Conservation (phyloP, 805 yeast genomes). For the Spathaspora gorwiae region DNA sequence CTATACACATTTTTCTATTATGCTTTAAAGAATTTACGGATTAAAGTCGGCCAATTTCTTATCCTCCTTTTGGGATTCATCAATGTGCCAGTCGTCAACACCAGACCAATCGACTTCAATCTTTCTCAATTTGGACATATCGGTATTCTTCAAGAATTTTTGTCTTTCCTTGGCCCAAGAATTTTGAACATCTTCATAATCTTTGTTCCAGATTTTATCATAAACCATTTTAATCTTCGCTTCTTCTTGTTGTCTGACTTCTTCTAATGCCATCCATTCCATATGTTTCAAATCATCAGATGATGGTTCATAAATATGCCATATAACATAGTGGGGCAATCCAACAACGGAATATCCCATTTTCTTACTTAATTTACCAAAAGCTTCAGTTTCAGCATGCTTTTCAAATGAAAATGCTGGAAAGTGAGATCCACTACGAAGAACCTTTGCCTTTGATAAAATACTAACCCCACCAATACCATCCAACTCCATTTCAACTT, state of each 20-base stretch:
- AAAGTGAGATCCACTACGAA: slow-evolving; percentile 85
- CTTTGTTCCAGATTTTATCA: slow-evolving; percentile 68
- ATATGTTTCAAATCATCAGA: slow-evolving; percentile 78
- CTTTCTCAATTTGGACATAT: slow-evolving; percentile 45
- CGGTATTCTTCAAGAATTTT: slow-evolving; percentile 73
- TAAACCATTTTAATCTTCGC: slow-evolving; percentile 60
- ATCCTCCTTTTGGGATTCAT: slow-evolving; percentile 20
- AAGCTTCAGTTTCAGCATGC: slow-evolving; percentile 97
- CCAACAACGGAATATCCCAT: slow-evolving; percentile 89
- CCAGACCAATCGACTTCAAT: slow-evolving; percentile 70
- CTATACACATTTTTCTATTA: neutral
- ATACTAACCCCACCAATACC: slow-evolving; percentile 98
- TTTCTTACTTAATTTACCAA: slow-evolving; percentile 80
- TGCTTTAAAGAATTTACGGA: slow-evolving; percentile 16
- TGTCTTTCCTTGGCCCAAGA: slow-evolving; percentile 72
- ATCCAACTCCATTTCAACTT: slow-evolving; percentile 87
- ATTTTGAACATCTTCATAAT: slow-evolving; percentile 69
- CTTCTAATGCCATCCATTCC: slow-evolving; percentile 88
- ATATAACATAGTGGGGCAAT: slow-evolving; percentile 88
- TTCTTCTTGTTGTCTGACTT: slow-evolving; percentile 58
- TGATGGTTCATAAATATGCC: slow-evolving; percentile 97
- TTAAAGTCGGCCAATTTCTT: slow-evolving; percentile 39
- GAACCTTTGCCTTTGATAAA: slow-evolving; percentile 79
- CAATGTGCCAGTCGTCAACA: slow-evolving; percentile 42
- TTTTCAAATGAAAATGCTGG: slow-evolving; percentile 95